These are phyloP conservation scores for Zymoseptoria passerinii DNA, from an alignment of 2,329 filamentous ascomycete species.

Conservation along the genomic window DNA sequence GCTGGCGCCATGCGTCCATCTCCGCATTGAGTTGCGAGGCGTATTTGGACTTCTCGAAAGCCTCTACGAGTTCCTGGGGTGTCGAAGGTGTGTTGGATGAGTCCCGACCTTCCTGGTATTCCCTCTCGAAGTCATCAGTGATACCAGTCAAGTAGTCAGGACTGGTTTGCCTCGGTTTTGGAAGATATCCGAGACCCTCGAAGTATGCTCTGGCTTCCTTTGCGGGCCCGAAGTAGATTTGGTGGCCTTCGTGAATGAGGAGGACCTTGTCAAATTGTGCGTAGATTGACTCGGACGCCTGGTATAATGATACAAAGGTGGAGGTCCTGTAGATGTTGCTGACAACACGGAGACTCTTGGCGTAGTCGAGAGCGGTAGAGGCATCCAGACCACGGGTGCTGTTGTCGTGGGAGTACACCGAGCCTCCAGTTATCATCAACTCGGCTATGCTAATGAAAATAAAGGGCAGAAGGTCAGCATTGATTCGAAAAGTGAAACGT, in stretches of 20 bases:
- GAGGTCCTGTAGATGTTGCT: slow-evolving; percentile 78
- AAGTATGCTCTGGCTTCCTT: slow-evolving; percentile 65
- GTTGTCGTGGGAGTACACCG: slow-evolving; percentile 39
- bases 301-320: slow-evolving; percentile 79
- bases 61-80: slow-evolving; percentile 57
- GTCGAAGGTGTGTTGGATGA: slow-evolving; percentile 59
- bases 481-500: no score
- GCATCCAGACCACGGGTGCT: slow-evolving; percentile 42
- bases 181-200: slow-evolving; percentile 64
- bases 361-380: slow-evolving; percentile 43
- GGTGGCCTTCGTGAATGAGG: slow-evolving; percentile 66
- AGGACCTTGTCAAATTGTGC: slow-evolving; percentile 78
- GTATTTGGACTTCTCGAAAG: slow-evolving; percentile 59
- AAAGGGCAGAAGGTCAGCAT: no score
- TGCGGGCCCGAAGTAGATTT: slow-evolving; percentile 67
- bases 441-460: slow-evolving; percentile 28
- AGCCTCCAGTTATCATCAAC: slow-evolving; percentile 38
- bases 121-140: slow-evolving; percentile 75
- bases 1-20: slow-evolving; percentile 60
- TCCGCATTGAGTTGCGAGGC: slow-evolving; percentile 52
- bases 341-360: slow-evolving; percentile 46
- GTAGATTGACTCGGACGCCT: slow-evolving; percentile 73
- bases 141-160: slow-evolving; percentile 76
- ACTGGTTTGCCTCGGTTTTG: slow-evolving; percentile 68
- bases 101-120: slow-evolving; percentile 61